These are phyloP conservation scores for Triangularia setosa DNA, from an alignment of 2,329 filamentous ascomycete species.

Conservation along the genomic window DNA sequence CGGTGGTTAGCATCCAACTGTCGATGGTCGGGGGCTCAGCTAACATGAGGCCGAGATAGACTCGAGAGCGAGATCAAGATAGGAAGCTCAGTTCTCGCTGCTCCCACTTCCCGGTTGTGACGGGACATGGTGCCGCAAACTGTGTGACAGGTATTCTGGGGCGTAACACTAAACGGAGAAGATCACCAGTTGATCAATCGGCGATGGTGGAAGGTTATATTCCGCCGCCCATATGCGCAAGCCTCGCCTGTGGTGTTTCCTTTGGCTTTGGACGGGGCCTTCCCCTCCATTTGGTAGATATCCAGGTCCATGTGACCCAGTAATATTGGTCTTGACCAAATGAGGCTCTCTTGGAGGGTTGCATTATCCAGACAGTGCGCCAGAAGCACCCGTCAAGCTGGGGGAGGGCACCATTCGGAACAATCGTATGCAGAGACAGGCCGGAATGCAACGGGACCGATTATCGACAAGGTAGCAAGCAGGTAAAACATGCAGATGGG, in stretches of 20 bases:
- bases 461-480: neutral
- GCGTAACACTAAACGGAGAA: slow-evolving; percentile 4
- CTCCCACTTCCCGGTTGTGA: slow-evolving; percentile 7
- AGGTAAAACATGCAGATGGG: slow-evolving; percentile 4
- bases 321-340: neutral
- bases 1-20: neutral
- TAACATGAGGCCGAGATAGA: neutral
- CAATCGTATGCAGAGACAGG: slow-evolving; percentile 3
- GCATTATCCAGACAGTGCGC: neutral
- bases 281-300: slow-evolving; percentile 8
- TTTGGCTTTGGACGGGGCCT: slow-evolving; percentile 10
- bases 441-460: slow-evolving; percentile 12
- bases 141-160: slow-evolving; percentile 6
- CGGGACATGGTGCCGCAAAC: slow-evolving; percentile 14
- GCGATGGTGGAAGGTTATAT: slow-evolving; percentile 1
- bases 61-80: neutral
- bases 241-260: slow-evolving; percentile 4
- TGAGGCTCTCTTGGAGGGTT: slow-evolving; percentile 18
- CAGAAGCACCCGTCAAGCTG: neutral
- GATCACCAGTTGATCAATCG: slow-evolving; percentile 2
- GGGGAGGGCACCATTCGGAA: neutral
- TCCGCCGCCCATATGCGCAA: slow-evolving; percentile 1
- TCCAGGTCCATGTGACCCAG: slow-evolving; percentile 14
- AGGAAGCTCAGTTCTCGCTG: neutral
- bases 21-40: neutral